Percentiles rank a stretch among this genome's conserved stretches.
phyloP scores from a whole-genome alignment of 352 stramenopile species.

The Phytophthora crassamura region DNA sequence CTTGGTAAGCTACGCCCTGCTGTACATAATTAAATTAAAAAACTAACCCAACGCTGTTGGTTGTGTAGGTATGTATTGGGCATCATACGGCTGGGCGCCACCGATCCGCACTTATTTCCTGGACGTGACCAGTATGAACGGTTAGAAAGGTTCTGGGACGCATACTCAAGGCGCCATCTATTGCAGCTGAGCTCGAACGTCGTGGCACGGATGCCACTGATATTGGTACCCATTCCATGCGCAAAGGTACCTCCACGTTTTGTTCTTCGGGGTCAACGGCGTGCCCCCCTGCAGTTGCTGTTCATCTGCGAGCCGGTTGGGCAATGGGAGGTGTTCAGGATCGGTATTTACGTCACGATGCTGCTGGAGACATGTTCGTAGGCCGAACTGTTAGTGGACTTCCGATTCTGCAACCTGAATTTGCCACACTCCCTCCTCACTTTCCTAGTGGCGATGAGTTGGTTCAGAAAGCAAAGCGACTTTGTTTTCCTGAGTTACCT shows the following conservation, averaged over 20 bases:
- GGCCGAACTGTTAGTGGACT: constrained; percentile 9
- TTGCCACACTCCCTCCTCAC: constrained; percentile 5
- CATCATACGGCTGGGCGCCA: constrained; percentile 11
- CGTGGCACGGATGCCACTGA: constrained; percentile 14
- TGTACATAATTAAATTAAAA: neutral
- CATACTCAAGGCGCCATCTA: neutral
- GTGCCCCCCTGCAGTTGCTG: constrained; percentile 1
- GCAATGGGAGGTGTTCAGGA: constrained; percentile 2
- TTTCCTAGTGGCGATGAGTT: neutral
- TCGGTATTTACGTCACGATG: constrained; percentile 6
- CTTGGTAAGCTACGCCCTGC: constrained; percentile 20
- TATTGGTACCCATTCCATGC: constrained; percentile 25
- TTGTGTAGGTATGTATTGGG: constrained; percentile 16
- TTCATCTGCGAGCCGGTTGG: constrained; percentile 3
- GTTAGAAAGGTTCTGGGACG: constrained; percentile 19
- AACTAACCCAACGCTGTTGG: neutral
- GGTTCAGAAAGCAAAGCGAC: neutral
- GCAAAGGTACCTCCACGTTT: constrained; percentile 23
- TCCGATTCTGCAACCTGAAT: constrained; percentile 4
- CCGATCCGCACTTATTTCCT: constrained; percentile 19
- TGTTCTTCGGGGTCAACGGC: constrained; percentile 16
- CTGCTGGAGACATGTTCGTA: constrained; percentile 19
- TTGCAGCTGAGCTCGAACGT: constrained; percentile 8
- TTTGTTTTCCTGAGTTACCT: constrained; percentile 10
- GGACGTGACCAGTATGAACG: constrained; percentile 30